These are phyloP conservation scores for Elongisporangium prolatum DNA, from an alignment of 352 stramenopile species.

Conservation along the genomic window DNA sequence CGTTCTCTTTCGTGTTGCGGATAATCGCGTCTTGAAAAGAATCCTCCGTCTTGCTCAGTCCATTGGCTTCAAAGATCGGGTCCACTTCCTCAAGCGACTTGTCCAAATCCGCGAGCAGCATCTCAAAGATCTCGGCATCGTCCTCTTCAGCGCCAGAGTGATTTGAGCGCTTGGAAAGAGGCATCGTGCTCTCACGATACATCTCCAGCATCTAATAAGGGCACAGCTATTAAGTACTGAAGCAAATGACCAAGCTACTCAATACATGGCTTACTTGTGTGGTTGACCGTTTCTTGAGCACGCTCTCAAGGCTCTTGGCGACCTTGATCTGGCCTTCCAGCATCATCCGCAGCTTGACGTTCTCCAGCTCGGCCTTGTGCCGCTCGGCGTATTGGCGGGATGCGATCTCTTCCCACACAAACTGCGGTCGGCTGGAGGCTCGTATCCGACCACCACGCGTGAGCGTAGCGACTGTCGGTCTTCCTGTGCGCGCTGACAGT, in stretches of 20 bases:
- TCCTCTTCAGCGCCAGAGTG: not conserved
- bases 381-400: constrained; percentile 18
- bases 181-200: not conserved
- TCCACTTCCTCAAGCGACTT: constrained; percentile 28
- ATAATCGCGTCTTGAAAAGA: constrained; percentile 12
- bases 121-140: not conserved
- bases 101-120: not conserved
- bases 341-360: constrained; percentile 22
- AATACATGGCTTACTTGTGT: not conserved
- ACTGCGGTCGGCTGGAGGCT: not conserved
- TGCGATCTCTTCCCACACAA: constrained; percentile 24
- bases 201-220: not conserved
- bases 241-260: not conserved
- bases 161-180: not conserved
- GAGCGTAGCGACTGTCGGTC: not conserved
- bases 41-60: constrained; percentile 11
- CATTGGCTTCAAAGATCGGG: constrained; percentile 21
- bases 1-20: constrained; percentile 12
- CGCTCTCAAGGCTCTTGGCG: constrained; percentile 17
- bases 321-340: constrained; percentile 21
- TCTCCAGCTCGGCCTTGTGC: constrained; percentile 20
- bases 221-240: no score
- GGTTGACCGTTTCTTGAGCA: constrained; percentile 12
- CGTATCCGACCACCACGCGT: not conserved
- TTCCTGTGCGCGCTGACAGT: not conserved